Base-by-base conservation (phyloP, 768 basidiomycete species). In the Wakefieldia striispora region DNA sequence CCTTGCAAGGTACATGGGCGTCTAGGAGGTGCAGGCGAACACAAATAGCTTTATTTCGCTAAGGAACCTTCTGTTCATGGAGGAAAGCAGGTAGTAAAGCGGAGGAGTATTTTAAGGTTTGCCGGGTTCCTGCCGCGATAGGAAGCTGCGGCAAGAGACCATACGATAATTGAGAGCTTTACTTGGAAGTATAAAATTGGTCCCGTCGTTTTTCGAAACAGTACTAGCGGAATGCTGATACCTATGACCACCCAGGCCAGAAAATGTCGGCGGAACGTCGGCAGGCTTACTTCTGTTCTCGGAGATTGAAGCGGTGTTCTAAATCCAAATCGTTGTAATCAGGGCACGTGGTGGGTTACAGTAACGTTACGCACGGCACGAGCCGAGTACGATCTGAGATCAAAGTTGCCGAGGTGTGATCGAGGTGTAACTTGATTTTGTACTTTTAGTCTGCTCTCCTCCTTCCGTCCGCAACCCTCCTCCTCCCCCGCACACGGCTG, bases 371-470 rank as follows among this genome's bases (percentile, higher is more conserved):
- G 13, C 31, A 20, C 66, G 57, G 65, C 56, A 49, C 41, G 23
- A 53, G 29, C 64, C 66, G 64, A 34, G 29, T 21, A 24, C 43
- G 56, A 67, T 69, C 67, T 67, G 17, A 69, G 65, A 69, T 67
- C 29, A 23, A 21, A 33, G 33, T 21, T 26, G 40, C 21, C 51
- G 49, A 44, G 45, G 43, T 50, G 20, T 53, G 51, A 59, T 56
- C 52, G 35, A 55, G 31, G 43, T 31, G 29, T 38, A 31, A 33
- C 44, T 45, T 43, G 45, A 34, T 60, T 56, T 51, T 31, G 49
- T 54, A 36, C 55, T 51, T 58, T 67, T 59, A 62, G 45, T 45
- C 51, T 37, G 40, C 47, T 23, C 39, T 39, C 42, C 49, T 49
- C 52, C 41, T 45, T 53, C 55, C 37, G 13, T 21, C 55, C 45